Base-by-base conservation (phyloP, 163 green algal species). In the Scenedesmus sp. region DNA sequence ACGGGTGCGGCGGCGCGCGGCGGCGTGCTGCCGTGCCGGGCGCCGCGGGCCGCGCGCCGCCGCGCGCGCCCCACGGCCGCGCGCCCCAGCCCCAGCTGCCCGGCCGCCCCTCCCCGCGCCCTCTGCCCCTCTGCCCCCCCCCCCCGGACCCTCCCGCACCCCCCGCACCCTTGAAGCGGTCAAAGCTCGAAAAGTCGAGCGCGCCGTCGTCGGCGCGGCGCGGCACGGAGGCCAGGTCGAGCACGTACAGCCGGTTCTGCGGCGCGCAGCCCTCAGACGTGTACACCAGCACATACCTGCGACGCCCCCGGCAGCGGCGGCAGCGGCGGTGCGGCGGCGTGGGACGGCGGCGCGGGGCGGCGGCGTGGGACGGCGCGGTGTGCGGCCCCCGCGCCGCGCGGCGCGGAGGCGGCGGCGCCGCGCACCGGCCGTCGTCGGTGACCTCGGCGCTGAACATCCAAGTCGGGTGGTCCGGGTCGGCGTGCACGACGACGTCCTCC, bases 241-340 rank as follows among this genome's bases (percentile, higher is more conserved):
- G 44, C 45, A 71, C 72, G 60, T 63, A 78, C 18, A 83, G 56
- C 11, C 75, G 86, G 86, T 98, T 98, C 72, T 86, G 80, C 9
- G 95, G 95, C 84, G 94, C 82, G 82, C 91, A 97, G 45, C 94
- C 95, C 57, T 87, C 82, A 34, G 17, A 81, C 4, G 95, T 62
- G 42, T 85, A 87, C 54, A 98, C 67, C 14, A 97, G 50, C 34
- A 97, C 70, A 80, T 94, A 97, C 51, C 88, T 95, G 83, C n/a
- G 2, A n/a, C n/a, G n/a, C n/a, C n/a, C n/a, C n/a, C n/a, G n/a
- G n/a, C n/a, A n/a, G n/a, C n/a, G n/a, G n/a, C n/a, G n/a, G n/a
- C n/a, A n/a, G n/a, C n/a, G n/a, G n/a, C n/a, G n/a, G n/a, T n/a
- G n/a, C n/a, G n/a, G n/a, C n/a, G n/a, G n/a, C n/a, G n/a, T n/a